phyloP scores from a whole-genome alignment of 2,329 filamentous ascomycete genomes.

The Phaeophleospora eucalypticola region DNA sequence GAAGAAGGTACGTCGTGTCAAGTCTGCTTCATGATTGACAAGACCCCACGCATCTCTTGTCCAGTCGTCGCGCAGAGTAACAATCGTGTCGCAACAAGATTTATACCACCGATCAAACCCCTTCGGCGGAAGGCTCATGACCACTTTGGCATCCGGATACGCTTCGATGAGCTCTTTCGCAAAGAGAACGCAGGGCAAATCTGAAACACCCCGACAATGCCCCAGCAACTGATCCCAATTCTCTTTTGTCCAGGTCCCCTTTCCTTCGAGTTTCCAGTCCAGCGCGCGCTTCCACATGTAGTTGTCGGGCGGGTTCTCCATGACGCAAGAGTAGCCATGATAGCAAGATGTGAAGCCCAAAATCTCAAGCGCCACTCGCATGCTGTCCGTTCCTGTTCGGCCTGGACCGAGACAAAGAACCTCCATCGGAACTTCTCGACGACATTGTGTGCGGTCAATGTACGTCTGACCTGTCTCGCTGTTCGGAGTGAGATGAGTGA shows the following conservation, averaged over 20 bases:
- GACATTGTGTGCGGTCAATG: not conserved
- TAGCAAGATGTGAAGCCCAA: not conserved
- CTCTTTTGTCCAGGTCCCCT: not conserved
- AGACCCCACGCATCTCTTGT: conserved; percentile 4
- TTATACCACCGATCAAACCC: not conserved
- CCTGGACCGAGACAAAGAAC: not conserved
- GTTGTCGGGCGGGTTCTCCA: not conserved
- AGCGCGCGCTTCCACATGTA: not conserved
- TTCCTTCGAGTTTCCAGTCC: not conserved
- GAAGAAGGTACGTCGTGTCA: conserved; percentile 3
- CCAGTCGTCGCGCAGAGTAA: conserved; percentile 2
- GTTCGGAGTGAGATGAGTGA: too few relatives aligned
- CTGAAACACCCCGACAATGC: not conserved
- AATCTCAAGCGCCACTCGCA: not conserved
- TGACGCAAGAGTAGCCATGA: not conserved
- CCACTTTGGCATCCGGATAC: not conserved
- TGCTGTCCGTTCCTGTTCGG: not conserved
- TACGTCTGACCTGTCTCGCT: too few relatives aligned
- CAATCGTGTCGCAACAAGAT: not conserved
- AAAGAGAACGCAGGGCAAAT: not conserved
- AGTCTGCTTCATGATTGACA: conserved; percentile 1
- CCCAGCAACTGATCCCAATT: not conserved
- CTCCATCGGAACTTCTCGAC: not conserved
- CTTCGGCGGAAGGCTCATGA: not conserved
- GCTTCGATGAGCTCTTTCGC: not conserved